These are phyloP conservation scores for Fusarium drepaniforme DNA, from an alignment of 2,329 filamentous ascomycete species.

Conservation along the genomic window DNA sequence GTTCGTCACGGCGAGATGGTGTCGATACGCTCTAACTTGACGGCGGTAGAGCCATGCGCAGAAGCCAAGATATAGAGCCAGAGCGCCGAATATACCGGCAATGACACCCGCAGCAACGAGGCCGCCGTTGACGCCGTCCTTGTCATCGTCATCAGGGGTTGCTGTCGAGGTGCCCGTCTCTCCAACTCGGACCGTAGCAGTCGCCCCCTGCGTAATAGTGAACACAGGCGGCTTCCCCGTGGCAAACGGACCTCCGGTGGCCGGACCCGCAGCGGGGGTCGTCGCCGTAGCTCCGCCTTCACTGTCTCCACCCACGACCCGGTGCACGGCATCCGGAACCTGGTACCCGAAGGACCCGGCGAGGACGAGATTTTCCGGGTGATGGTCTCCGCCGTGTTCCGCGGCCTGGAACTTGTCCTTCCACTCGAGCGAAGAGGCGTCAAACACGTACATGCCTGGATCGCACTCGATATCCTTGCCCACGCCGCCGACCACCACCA, in stretches of 20 bases:
- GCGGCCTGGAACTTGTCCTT: conserved; percentile 71
- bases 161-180: conserved; percentile 45
- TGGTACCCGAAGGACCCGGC: conserved; percentile 62
- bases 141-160: conserved; percentile 1
- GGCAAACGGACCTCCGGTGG: conserved; percentile 76
- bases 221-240: conserved; percentile 79
- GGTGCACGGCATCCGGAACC: conserved; percentile 65
- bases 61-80: conserved; percentile 76
- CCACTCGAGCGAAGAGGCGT: conserved; percentile 72
- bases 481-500: conserved; percentile 74
- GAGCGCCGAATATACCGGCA: conserved; percentile 72
- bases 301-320: conserved; percentile 63
- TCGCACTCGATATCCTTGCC: conserved; percentile 64
- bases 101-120: conserved; percentile 66
- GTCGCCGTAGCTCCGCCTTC: conserved; percentile 66
- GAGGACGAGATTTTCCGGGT: conserved; percentile 60
- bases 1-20: conserved; percentile 75
- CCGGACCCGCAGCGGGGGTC: conserved; percentile 61
- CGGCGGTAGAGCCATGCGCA: conserved; percentile 80
- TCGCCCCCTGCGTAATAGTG: conserved; percentile 68
- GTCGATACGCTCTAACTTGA: conserved; percentile 77
- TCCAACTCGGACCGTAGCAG: conserved; percentile 55
- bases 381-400: conserved; percentile 67
- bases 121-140: conserved; percentile 48
- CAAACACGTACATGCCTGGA: conserved; percentile 76